A percentile compares a stretch with the other conserved stretches of the same genome.
Evolutionary conservation across 2,329 filamentous ascomycete genomes (phyloP).

Genomic region (Botrytis squamosa): DNA sequence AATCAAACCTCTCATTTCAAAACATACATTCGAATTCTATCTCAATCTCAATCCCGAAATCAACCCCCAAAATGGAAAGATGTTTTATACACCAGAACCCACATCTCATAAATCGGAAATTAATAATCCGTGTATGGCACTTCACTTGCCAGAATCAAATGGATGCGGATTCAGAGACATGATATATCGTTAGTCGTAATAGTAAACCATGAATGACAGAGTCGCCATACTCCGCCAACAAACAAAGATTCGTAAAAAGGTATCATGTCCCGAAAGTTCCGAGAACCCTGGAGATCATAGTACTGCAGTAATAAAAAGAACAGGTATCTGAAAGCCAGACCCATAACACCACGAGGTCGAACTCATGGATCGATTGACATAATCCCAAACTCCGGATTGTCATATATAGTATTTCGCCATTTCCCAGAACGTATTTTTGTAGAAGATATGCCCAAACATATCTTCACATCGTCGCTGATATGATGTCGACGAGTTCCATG

Average conservation of each 20-base stretch:
- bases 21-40: background rate
- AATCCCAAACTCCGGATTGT: background rate
- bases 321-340: background rate
- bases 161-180: too few species aligned
- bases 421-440: background rate
- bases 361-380: background rate
- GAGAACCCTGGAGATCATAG: too few species aligned
- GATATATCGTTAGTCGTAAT: background rate
- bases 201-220: background rate
- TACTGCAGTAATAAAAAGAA: background rate
- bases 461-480: background rate
- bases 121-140: background rate
- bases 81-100: background rate
- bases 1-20: background rate
- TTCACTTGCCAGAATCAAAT: background rate
- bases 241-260: background rate
- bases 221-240: background rate
- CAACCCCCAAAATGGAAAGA: background rate
- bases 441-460: background rate
- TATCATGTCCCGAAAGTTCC: rapidly evolving
- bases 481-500: rapidly evolving
- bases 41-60: background rate
- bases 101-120: background rate
- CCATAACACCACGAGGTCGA: background rate
- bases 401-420: background rate